A percentile compares a stretch with the other conserved stretches of the same genome.
Conservation (phyloP, 2,329 filamentous ascomycete species). For the Purpureocillium lavendulum region DNA sequence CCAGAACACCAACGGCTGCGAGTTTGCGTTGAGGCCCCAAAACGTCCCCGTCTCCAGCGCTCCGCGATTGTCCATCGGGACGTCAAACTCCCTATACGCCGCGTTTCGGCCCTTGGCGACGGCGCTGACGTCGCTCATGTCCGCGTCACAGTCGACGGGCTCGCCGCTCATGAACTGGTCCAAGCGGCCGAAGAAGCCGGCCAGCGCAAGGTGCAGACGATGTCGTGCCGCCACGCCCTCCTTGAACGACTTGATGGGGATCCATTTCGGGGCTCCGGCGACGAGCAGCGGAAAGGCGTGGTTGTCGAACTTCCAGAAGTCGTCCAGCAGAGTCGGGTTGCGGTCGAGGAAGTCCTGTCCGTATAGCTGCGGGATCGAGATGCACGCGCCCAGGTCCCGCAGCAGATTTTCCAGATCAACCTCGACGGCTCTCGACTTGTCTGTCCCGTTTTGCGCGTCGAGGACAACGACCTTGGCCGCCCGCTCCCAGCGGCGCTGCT, state of each 20-base stretch:
- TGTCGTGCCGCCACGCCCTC: slow-evolving; percentile 10
- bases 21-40: slow-evolving; percentile 14
- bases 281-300: slow-evolving; percentile 11
- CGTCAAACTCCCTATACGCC: slow-evolving; percentile 6
- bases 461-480: slow-evolving; percentile 6
- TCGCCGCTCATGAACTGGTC: slow-evolving; percentile 1
- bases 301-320: slow-evolving; percentile 15
- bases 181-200: no score
- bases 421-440: background rate
- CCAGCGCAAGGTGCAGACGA: slow-evolving; percentile 3
- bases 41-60: slow-evolving; percentile 5
- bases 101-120: slow-evolving; percentile 10
- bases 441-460: background rate
- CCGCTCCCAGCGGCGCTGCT: slow-evolving; percentile 11
- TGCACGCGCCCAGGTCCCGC: slow-evolving; percentile 14
- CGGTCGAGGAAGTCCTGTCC: slow-evolving; percentile 12
- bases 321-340: slow-evolving; percentile 8
- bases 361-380: slow-evolving; percentile 12
- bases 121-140: slow-evolving; percentile 9
- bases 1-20: slow-evolving; percentile 14
- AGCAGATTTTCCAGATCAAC: slow-evolving; percentile 2
- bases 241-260: slow-evolving; percentile 8
- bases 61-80: slow-evolving; percentile 2
- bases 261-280: slow-evolving; percentile 12
- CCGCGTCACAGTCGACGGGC: slow-evolving; percentile 6